These are phyloP conservation scores for Polymyxa betae DNA, from an alignment of 208 protist species.

Conservation along the genomic window DNA sequence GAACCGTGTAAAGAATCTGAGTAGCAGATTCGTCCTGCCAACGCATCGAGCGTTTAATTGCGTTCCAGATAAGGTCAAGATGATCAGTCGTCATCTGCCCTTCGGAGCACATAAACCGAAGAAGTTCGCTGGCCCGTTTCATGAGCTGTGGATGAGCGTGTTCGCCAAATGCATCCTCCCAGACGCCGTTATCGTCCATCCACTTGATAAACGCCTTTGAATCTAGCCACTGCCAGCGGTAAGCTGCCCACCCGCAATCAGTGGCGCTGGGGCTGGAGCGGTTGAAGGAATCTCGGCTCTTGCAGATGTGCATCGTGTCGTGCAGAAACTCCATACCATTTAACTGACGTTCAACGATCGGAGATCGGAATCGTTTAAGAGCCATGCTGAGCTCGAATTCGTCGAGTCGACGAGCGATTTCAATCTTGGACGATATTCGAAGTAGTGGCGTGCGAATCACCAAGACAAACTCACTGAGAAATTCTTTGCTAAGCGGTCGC, in stretches of 20 bases:
- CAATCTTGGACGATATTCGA: background rate
- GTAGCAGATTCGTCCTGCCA: constrained; percentile 20
- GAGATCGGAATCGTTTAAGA: background rate
- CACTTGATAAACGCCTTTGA: background rate
- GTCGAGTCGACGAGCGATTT: background rate
- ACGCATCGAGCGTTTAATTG: background rate
- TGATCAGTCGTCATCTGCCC: constrained; percentile 21
- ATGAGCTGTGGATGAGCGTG: constrained; percentile 40
- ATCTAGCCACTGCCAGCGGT: constrained; percentile 38
- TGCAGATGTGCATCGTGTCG: constrained; percentile 46
- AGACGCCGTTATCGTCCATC: constrained; percentile 19
- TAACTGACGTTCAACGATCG: constrained; percentile 4
- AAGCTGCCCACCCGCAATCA: constrained; percentile 27
- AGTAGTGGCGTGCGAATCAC: background rate
- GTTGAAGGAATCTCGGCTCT: background rate
- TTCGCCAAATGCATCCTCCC: constrained; percentile 45
- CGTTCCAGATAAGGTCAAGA: constrained; percentile 9
- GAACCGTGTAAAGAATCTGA: constrained; percentile 41
- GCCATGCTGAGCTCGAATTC: constrained; percentile 37
- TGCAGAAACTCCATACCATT: constrained; percentile 53
- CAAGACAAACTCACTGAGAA: constrained; percentile 23
- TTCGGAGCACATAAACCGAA: constrained; percentile 35
- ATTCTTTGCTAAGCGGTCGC: background rate
- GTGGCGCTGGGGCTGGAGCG: background rate
- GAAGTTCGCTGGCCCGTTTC: constrained; percentile 42